Percentiles rank a stretch among this genome's conserved stretches.
These are phyloP conservation scores for Curvularia hawaiiensis DNA, from an alignment of 2,329 filamentous ascomycete genomes.

Conservation along the genomic window DNA sequence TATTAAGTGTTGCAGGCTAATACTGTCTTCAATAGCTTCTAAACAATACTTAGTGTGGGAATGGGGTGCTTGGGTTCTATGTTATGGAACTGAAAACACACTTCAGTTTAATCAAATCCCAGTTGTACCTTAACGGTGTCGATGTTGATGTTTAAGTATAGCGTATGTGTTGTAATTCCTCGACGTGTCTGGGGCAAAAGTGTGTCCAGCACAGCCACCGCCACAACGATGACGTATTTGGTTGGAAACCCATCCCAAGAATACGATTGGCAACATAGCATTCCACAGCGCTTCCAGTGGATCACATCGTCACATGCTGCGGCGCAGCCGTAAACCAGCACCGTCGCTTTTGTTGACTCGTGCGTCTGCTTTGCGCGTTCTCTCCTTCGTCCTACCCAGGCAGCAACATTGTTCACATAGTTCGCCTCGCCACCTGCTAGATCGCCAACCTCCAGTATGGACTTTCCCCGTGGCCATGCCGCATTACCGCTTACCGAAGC, in stretches of 20 bases:
- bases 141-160: too few relatives aligned
- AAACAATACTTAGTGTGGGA: too few relatives aligned
- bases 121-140: too few relatives aligned
- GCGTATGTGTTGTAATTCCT: too few relatives aligned
- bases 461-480: constrained; percentile 39
- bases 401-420: constrained; percentile 34
- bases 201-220: constrained; percentile 14
- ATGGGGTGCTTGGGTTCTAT: too few relatives aligned
- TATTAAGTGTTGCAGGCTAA: too few relatives aligned
- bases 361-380: constrained; percentile 25
- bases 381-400: constrained; percentile 29
- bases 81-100: too few relatives aligned
- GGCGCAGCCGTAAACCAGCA: constrained; percentile 25
- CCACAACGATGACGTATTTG: constrained; percentile 17
- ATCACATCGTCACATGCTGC: constrained; percentile 32
- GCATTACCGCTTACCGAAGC: constrained; percentile 40
- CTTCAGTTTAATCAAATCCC: too few relatives aligned
- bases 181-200: too few relatives aligned
- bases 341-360: constrained; percentile 24
- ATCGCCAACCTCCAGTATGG: constrained; percentile 27
- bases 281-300: not conserved
- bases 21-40: too few relatives aligned
- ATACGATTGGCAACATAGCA: constrained; percentile 2
- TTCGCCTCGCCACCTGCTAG: constrained; percentile 15
- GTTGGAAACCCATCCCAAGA: constrained; percentile 8